A percentile compares a stretch with the other conserved stretches of the same genome.
Evolutionary conservation across 2,329 filamentous ascomycete genomes (phyloP).

Genomic region (Neoarthrinium moseri): DNA sequence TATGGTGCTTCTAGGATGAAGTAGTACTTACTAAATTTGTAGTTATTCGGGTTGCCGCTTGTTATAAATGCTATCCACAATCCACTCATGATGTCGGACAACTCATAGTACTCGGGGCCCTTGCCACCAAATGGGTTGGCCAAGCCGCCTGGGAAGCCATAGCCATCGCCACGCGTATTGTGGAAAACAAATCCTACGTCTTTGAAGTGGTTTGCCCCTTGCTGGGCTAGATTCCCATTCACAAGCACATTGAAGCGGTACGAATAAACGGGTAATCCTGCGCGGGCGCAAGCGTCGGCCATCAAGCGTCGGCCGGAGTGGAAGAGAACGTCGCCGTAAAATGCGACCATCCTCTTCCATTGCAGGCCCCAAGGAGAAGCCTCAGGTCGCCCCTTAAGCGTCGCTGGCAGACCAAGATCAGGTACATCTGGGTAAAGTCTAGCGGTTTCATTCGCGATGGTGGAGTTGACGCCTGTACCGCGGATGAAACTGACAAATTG

Average conservation of each 20-base stretch:
- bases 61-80: conserved; percentile 53
- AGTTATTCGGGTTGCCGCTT: conserved; percentile 41
- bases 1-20: too few species aligned
- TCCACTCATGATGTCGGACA: conserved; percentile 46
- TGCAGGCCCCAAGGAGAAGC: conserved; percentile 41
- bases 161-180: conserved; percentile 47
- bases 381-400: conserved; percentile 40
- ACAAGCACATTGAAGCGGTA: conserved; percentile 45
- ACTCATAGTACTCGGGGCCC: conserved; percentile 36
- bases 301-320: conserved; percentile 49
- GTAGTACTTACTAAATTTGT: not conserved
- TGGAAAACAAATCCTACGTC: conserved; percentile 55
- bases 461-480: conserved; percentile 41
- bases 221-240: conserved; percentile 22
- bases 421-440: conserved; percentile 50
- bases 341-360: conserved; percentile 22
- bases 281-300: conserved; percentile 29
- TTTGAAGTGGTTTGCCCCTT: conserved; percentile 37
- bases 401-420: conserved; percentile 17
- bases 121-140: conserved; percentile 35
- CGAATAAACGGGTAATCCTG: conserved; percentile 49
- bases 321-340: conserved; percentile 53
- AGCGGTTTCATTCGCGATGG: conserved; percentile 42
- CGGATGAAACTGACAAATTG: conserved; percentile 39
- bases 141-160: conserved; percentile 31